Evolutionary conservation across 805 yeast genomes (phyloP).

Genomic region (Schwanniomyces sp.): DNA sequence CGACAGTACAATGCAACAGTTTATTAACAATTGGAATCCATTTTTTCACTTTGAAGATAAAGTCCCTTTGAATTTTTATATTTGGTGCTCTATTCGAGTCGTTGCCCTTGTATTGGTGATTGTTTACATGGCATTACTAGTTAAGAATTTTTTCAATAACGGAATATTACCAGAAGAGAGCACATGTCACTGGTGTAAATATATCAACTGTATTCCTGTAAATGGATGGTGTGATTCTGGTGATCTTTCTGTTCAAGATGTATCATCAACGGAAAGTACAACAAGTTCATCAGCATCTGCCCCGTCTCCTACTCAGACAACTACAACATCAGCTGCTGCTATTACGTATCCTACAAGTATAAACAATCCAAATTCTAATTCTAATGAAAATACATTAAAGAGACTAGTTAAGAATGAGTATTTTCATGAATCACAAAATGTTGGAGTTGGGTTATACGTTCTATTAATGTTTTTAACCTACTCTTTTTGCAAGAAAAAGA

Average conservation of each 20-base stretch:
- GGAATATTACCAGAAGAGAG: conserved; percentile 37
- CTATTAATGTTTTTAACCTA: conserved; percentile 16
- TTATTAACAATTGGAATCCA: conserved; percentile 42
- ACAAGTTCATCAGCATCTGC: conserved; percentile 6
- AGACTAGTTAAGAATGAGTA: neutral
- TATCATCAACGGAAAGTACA: conserved; percentile 1
- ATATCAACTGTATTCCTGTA: conserved; percentile 68
- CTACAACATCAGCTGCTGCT: conserved; percentile 9
- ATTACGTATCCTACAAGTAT: conserved; percentile 18
- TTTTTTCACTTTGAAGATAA: conserved; percentile 32
- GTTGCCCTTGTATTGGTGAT: conserved; percentile 45
- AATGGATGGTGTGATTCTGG: conserved; percentile 68
- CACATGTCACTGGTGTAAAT: conserved; percentile 71
- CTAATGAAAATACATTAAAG: neutral
- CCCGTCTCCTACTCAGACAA: conserved; percentile 7
- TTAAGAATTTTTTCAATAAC: conserved; percentile 44
- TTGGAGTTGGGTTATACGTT: conserved; percentile 18
- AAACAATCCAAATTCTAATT: conserved; percentile 11
- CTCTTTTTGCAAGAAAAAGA: conserved; percentile 12
- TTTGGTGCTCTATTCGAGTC: conserved; percentile 54
- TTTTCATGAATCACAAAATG: conserved; percentile 8
- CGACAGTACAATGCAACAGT: conserved; percentile 30
- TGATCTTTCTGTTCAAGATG: conserved; percentile 24
- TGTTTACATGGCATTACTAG: conserved; percentile 50
- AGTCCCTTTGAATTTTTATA: conserved; percentile 37